phyloP scores from a whole-genome alignment of 1,284 basidiomycete species.

The Microbotryum intermedium region DNA sequence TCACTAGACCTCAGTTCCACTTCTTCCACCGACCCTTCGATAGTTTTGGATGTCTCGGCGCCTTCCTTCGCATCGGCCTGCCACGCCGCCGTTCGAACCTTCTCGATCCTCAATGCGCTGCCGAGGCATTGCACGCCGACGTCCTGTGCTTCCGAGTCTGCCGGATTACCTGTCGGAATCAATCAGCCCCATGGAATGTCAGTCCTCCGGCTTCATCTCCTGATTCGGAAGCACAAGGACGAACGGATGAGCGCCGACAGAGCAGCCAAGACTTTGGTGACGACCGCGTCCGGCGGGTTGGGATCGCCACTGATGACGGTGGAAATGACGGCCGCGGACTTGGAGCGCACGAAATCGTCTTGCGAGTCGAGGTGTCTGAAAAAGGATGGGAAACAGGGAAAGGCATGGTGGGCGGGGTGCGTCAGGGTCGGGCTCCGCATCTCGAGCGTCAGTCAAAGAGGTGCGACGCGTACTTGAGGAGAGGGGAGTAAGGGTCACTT shows the following conservation, averaged over 20 bases:
- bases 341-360: conserved; percentile 89
- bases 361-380: conserved; percentile 69
- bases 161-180: conserved; percentile 9
- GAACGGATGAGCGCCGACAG: conserved; percentile 26
- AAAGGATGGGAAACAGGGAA: neutral
- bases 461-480: conserved; percentile 56
- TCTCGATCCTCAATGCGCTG: conserved; percentile 68
- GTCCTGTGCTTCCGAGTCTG: conserved; percentile 61
- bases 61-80: conserved; percentile 34
- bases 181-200: neutral
- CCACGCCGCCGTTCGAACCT: conserved; percentile 55
- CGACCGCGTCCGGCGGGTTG: conserved; percentile 4
- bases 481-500: conserved; percentile 72
- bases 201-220: neutral
- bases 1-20: neutral
- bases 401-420: too few species aligned
- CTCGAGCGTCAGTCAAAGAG: neutral
- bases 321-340: conserved; percentile 78
- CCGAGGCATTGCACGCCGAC: conserved; percentile 84
- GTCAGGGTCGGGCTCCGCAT: neutral
- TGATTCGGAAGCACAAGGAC: conserved; percentile 3
- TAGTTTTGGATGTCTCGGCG: conserved; percentile 29
- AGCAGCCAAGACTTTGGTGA: conserved; percentile 16
- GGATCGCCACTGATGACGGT: conserved; percentile 60
- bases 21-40: conserved; percentile 58